Percentiles rank a stretch among this genome's conserved stretches.
Conservation (phyloP, 352 stramenopile genomes). For the Pythium oligandrum region DNA sequence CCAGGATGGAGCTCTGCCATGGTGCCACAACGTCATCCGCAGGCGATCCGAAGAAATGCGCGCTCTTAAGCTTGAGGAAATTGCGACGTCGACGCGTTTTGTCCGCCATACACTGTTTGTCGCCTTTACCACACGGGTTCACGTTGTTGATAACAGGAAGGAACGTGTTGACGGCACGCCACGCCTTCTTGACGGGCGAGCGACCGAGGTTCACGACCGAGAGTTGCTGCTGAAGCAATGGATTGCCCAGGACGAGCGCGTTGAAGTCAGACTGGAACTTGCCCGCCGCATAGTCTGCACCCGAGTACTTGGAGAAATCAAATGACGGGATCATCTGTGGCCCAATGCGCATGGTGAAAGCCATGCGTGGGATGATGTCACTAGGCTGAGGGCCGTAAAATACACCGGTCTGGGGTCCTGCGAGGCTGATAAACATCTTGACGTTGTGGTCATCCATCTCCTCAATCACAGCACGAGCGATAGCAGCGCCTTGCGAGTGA, state of each 20-base stretch:
- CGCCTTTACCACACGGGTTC: conserved; percentile 12
- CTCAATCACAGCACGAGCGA: conserved; percentile 35
- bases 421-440: conserved; percentile 32
- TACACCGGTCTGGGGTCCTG: conserved; percentile 31
- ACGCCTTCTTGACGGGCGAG: conserved; percentile 20
- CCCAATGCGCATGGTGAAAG: conserved; percentile 22
- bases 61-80: conserved; percentile 12
- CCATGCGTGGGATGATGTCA: conserved; percentile 20
- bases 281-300: conserved; percentile 13
- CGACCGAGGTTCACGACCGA: conserved; percentile 35
- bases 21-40: conserved; percentile 28
- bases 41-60: conserved; percentile 27
- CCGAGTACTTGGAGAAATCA: conserved; percentile 24
- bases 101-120: conserved; percentile 1
- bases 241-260: conserved; percentile 18
- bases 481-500: conserved; percentile 31
- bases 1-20: conserved; percentile 26
- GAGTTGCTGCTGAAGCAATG: conserved; percentile 25
- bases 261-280: conserved; percentile 31
- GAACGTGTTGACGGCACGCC: conserved; percentile 23
- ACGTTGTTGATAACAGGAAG: conserved; percentile 37
- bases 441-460: conserved; percentile 51
- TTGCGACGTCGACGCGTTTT: conserved; percentile 28
- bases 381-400: conserved; percentile 35
- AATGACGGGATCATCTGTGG: conserved; percentile 18